phyloP scores from a whole-genome alignment of 495 filamentous ascomycete species.

The Penicillium maclennaniae region DNA sequence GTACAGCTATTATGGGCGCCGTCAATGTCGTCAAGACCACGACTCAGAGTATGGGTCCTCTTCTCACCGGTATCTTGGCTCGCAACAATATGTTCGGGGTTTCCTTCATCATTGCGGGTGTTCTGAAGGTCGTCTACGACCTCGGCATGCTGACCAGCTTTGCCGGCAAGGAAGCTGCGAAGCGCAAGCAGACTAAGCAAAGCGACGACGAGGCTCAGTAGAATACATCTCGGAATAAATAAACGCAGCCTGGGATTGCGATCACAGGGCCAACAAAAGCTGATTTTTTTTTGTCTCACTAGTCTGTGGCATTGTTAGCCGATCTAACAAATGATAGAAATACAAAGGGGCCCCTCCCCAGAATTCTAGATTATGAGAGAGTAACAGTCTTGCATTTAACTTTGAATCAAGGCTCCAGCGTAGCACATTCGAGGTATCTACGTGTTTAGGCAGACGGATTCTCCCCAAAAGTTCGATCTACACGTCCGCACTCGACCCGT shows the following conservation, averaged over 20 bases:
- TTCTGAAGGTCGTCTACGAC: slow-evolving; percentile 68
- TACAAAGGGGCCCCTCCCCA: not conserved
- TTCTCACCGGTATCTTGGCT: slow-evolving; percentile 67
- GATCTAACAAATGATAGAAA: not conserved
- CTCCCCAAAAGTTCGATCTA: not conserved
- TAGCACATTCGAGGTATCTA: not conserved
- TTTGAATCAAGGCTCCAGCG: not conserved
- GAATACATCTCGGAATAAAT: not conserved
- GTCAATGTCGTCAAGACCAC: slow-evolving; percentile 66
- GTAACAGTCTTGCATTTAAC: not conserved
- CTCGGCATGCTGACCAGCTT: slow-evolving; percentile 69
- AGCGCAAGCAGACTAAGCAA: slow-evolving; percentile 14
- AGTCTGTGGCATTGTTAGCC: not conserved
- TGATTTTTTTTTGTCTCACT: not conserved
- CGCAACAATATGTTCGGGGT: slow-evolving; percentile 60
- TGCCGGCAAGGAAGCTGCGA: slow-evolving; percentile 33
- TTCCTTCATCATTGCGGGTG: slow-evolving; percentile 68
- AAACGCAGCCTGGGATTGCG: not conserved
- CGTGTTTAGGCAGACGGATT: not conserved
- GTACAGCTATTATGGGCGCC: slow-evolving; percentile 73
- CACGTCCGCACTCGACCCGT: not conserved
- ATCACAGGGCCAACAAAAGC: not conserved
- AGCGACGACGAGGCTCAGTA: slow-evolving; percentile 16
- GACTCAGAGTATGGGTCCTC: slow-evolving; percentile 59
- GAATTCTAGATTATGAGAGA: not conserved